Percentiles rank a stretch among this genome's conserved stretches.
Evolutionary conservation across 306 rosid species (phyloP).

Genomic region (Inga laurina): DNA sequence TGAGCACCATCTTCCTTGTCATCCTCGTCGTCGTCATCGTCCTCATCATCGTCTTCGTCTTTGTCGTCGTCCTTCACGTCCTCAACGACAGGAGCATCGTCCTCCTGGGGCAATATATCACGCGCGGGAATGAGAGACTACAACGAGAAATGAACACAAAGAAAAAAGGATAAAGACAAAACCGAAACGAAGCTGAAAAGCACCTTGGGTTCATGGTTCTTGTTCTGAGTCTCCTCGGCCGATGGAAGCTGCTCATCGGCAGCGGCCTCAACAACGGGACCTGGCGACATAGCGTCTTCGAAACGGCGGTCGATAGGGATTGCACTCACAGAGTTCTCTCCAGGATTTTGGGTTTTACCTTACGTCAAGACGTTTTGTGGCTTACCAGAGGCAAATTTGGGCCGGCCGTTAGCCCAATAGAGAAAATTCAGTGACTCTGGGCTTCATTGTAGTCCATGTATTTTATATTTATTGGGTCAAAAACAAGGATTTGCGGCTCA

Average conservation of each 20-base stretch:
- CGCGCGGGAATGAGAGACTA: not conserved
- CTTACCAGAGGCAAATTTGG: conserved; percentile 27
- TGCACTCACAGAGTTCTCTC: conserved; percentile 5
- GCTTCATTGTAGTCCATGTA: not conserved
- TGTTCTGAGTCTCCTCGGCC: conserved; percentile 45
- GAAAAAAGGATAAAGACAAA: not conserved
- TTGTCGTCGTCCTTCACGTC: conserved; percentile 73
- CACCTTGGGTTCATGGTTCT: conserved; percentile 48
- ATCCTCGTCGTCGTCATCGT: conserved; percentile 56
- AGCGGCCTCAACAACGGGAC: conserved; percentile 60
- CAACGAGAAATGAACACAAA: not conserved
- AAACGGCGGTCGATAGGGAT: conserved; percentile 11
- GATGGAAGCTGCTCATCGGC: conserved; percentile 37
- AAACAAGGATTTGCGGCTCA: not conserved
- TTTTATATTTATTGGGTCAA: not conserved
- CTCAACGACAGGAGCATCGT: conserved; percentile 65
- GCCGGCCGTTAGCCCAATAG: not conserved
- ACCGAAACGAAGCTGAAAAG: not conserved
- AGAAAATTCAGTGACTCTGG: not conserved
- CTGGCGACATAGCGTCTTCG: conserved; percentile 64
- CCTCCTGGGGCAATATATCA: conserved; percentile 39
- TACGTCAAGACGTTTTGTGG: not conserved
- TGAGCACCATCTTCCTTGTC: conserved; percentile 63
- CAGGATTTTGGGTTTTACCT: not conserved
- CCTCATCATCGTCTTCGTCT: conserved; percentile 52